Conservation (phyloP, 1,284 basidiomycete genomes). For the Inonotus hispidus region DNA sequence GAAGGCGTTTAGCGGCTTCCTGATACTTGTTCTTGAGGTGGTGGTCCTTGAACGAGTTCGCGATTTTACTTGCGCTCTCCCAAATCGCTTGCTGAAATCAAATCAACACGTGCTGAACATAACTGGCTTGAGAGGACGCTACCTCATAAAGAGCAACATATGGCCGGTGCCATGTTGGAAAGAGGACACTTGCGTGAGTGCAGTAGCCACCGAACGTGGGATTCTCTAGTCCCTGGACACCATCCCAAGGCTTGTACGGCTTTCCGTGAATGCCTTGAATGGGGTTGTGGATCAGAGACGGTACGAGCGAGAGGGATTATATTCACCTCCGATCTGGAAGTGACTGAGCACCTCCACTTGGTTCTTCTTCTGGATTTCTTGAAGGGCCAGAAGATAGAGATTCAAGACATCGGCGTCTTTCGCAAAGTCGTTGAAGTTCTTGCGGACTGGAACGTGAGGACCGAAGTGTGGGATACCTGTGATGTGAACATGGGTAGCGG, state of each 20-base stretch:
- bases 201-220: too few species aligned
- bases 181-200: conserved; percentile 43
- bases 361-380: conserved; percentile 28
- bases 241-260: too few species aligned
- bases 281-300: too few species aligned
- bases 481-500: conserved; percentile 18
- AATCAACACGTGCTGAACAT: conserved; percentile 37
- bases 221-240: too few species aligned
- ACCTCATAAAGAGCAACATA: conserved; percentile 46
- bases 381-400: conserved; percentile 43
- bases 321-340: too few species aligned
- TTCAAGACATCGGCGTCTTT: too few species aligned
- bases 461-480: conserved; percentile 8
- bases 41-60: neutral
- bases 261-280: too few species aligned
- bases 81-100: too few species aligned
- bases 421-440: too few species aligned
- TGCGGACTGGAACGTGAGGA: conserved; percentile 28
- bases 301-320: too few species aligned
- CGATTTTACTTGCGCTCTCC: conserved; percentile 36
- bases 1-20: conserved; percentile 32
- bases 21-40: conserved; percentile 27
- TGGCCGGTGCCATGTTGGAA: conserved; percentile 50
- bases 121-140: neutral
- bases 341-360: conserved; percentile 34